Conservation (phyloP, 495 filamentous ascomycete species). For the Terfezia claveryi region DNA sequence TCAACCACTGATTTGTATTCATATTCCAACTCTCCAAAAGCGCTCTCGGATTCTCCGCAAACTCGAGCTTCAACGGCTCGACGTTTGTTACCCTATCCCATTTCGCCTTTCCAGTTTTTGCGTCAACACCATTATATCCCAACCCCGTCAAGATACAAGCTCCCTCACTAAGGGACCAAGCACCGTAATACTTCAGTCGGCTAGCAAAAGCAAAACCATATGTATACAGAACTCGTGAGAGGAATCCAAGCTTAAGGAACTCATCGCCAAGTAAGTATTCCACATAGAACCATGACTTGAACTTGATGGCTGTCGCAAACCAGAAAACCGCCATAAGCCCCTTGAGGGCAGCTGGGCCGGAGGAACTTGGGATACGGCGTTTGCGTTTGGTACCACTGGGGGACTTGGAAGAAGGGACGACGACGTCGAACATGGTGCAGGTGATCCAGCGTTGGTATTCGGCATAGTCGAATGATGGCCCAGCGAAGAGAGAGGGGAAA, state of each 20-base stretch:
- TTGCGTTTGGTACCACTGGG: conserved; percentile 53
- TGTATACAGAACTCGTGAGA: conserved; percentile 48
- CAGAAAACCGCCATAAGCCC: conserved; percentile 46
- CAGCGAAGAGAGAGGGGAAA: conserved; percentile 72
- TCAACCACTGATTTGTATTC: conserved; percentile 92
- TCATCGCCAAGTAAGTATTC: conserved; percentile 35
- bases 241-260: conserved; percentile 44
- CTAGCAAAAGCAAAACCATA: conserved; percentile 64
- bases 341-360: conserved; percentile 64
- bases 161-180: conserved; percentile 82
- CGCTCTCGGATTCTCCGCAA: conserved; percentile 70
- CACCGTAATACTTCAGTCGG: conserved; percentile 84
- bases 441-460: conserved; percentile 87
- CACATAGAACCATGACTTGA: conserved; percentile 41
- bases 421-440: conserved; percentile 79
- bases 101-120: conserved; percentile 53
- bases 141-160: conserved; percentile 85
- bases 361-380: conserved; percentile 83
- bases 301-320: conserved; percentile 57
- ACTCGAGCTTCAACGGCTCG: conserved; percentile 57
- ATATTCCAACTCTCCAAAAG: conserved; percentile 92
- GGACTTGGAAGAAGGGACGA: conserved; percentile 24
- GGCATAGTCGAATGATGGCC: conserved; percentile 80
- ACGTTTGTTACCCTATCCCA: conserved; percentile 86
- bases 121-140: conserved; percentile 83